Evolutionary conservation across 495 filamentous ascomycete genomes (phyloP).

Genomic region (Parathielavia appendiculata): DNA sequence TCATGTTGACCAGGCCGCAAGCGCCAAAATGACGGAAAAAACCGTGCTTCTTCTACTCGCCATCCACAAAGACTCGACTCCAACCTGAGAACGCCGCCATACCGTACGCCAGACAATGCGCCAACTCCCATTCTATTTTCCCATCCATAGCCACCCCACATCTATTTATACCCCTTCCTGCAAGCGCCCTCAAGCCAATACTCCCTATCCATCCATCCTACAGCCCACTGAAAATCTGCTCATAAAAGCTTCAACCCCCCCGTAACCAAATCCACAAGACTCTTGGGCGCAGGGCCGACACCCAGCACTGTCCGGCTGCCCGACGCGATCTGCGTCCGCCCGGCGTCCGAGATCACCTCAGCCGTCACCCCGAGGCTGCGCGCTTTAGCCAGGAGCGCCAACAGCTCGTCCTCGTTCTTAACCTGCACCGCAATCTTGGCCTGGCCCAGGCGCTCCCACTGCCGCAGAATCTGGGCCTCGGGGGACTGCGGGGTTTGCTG

Average conservation of each 20-base stretch:
- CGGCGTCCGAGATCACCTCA: conserved; percentile 88
- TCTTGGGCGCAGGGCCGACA: conserved; percentile 81
- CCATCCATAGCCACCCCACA: no score
- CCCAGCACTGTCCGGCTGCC: conserved; percentile 89
- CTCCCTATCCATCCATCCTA: background rate
- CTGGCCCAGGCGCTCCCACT: conserved; percentile 82
- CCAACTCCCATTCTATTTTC: background rate
- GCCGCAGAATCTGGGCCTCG: conserved; percentile 59
- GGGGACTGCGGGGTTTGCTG: conserved; percentile 43
- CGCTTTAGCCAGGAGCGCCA: conserved; percentile 69
- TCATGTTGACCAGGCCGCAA: no score
- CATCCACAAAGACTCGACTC: background rate
- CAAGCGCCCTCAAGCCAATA: background rate
- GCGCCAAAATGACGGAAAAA: no score
- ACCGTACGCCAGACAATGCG: background rate
- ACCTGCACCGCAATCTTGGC: conserved; percentile 87
- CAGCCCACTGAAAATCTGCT: conserved; percentile 11
- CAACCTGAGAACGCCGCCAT: background rate
- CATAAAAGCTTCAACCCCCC: conserved; percentile 82
- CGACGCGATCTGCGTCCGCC: conserved; percentile 90
- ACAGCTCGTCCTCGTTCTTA: conserved; percentile 77
- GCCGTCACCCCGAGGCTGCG: conserved; percentile 80
- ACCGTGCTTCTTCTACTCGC: no score
- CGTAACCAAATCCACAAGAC: conserved; percentile 78
- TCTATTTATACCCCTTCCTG: background rate